A percentile compares a stretch with the other conserved stretches of the same genome.
Evolutionary conservation across 352 stramenopile genomes (phyloP).

Genomic region (Elongisporangium senticosum): DNA sequence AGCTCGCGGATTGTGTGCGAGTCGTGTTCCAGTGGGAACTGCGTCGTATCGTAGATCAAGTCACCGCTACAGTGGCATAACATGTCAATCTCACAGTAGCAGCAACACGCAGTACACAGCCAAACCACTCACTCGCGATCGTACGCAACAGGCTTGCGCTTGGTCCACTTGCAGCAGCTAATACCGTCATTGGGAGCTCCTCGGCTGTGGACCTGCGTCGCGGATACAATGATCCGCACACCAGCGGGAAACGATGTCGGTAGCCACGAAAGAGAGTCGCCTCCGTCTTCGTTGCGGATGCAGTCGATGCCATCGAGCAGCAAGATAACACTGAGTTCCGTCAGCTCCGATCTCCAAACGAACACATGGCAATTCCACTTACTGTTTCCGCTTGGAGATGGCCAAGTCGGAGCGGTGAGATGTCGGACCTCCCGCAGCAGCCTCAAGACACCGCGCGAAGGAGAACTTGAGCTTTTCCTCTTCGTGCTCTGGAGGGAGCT

Average conservation of each 20-base stretch:
- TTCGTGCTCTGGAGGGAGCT: constrained; percentile 70
- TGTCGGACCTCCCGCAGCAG: constrained; percentile 27
- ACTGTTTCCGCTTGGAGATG: constrained; percentile 34
- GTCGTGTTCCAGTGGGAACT: constrained; percentile 36
- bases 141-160: constrained; percentile 47
- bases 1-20: constrained; percentile 73
- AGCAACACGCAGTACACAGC: background rate
- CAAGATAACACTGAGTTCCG: constrained; percentile 52
- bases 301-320: constrained; percentile 80
- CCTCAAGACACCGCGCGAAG: constrained; percentile 69
- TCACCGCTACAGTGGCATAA: constrained; percentile 33
- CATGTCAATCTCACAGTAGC: background rate
- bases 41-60: constrained; percentile 54
- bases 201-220: constrained; percentile 28
- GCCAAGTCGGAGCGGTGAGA: constrained; percentile 11
- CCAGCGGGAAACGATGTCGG: constrained; percentile 58
- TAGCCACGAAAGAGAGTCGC: constrained; percentile 81
- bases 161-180: constrained; percentile 35
- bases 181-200: constrained; percentile 4
- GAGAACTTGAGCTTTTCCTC: constrained; percentile 87
- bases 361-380: background rate
- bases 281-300: constrained; percentile 73
- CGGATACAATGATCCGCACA: constrained; percentile 73
- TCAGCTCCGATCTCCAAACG: background rate
- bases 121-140: constrained; percentile 46